Evolutionary conservation across 306 rosid genomes (phyloP), one percentile per base, ranked within the genome.

Genomic region (Gastrolobium bilobum): DNA sequence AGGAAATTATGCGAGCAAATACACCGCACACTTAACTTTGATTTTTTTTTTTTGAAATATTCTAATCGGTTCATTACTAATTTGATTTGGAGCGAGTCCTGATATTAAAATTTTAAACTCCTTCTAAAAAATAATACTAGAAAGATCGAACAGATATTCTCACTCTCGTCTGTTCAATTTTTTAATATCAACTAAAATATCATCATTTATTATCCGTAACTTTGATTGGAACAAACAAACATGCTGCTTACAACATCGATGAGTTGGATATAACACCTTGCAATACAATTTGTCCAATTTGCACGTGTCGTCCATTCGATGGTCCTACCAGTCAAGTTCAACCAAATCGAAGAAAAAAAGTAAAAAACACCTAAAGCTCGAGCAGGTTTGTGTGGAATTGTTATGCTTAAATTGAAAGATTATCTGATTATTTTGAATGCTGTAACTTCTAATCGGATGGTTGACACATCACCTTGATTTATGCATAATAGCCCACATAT

Each of bases 291-390:
- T 66, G 72, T 34, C 26, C 53, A 85, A 40, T 10, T 56, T 71
- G 71, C 75, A 82, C 66, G 62, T 86, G 77, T 65, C 51, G 56
- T 75, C 82, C n/a, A 69, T 71, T 82, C 73, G 56, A 57, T 48
- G 64, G 75, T 58, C 65, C 42, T 10, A 78, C 29, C 26, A 10
- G 60, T 68, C 75, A 69, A 53, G 70, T 29, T 71, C 20, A 60
- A 68, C 76, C 71, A 20, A 63, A 69, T 61, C 61, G 26, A 20
- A 20, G 26, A 20, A 20, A 20, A 20, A 74, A 78, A 69, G 35
- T 71, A 48, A 56, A 61, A 37, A 68, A 38, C 60, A 29, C 54
- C 66, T 6, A 11, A 62, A 64, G 38, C 8, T 60, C 35, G 68
- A 42, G 68, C 15, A 43, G 40, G 57, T 7, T 64, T 62, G 26